Base-by-base conservation (phyloP, 2,329 filamentous ascomycete species). In the Calonectria pseudoreteaudii region DNA sequence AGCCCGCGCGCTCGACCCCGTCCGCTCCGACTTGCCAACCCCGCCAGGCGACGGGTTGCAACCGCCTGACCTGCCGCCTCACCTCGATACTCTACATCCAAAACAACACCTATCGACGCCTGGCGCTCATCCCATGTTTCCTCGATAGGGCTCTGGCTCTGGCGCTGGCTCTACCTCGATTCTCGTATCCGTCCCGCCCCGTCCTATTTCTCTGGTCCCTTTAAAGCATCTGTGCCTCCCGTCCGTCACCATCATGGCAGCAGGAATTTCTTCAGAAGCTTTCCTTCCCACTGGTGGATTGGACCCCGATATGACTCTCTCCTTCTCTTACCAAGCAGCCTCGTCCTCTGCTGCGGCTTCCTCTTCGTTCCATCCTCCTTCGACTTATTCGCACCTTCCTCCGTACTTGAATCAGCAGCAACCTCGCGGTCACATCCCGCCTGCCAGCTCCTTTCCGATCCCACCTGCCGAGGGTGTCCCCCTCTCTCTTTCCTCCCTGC, bases 241-340 rank as follows among this genome's bases (percentile, higher is more conserved):
- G 47, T 52, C 73, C 71, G 74, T 67, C 74, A 74, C 71, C 74
- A 78, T 75, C 69, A 80, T 80, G 79, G 72, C 79, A 64, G 71
- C 77, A 65, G 78, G 77, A 50, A 67, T 81, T 56, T 77, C 76
- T 31, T 74, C 80, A 62, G 79, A 80, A 66, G 78, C 80, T 60
- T 81, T 81, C 74, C 70, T 81, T 75, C 80, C 80, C 53, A 78
- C 80, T 56, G 80, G 80, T 71, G 78, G 75, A 60, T 77, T 80
- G 71, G 78, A 81, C 52, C 60, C 72, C 62, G 78, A 80, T 65
- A 58, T 70, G 70, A 58, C 72, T 66, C 72, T 76, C 60, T 70
- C 77, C 68, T 62, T 80, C 2, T 68, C 74, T 13, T 79, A 74
- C 52, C 74, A 53, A 36, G 67, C 70, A 38, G 62, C 76, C 18